phyloP scores from a whole-genome alignment of 257 asterid species.

The Paraleonurus japonicus region DNA sequence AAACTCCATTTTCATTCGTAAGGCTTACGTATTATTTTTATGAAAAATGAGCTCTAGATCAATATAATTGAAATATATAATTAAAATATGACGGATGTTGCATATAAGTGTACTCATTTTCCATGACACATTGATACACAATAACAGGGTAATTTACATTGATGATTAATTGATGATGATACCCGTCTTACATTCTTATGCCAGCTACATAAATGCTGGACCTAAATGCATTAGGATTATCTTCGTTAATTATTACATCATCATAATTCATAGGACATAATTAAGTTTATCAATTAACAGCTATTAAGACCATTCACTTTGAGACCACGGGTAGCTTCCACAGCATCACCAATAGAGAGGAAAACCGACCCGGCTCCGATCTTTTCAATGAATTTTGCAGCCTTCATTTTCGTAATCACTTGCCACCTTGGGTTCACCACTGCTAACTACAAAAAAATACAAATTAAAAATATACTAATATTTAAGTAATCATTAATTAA shows the following conservation, averaged over 20 bases:
- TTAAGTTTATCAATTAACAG: conserved; percentile 18
- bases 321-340: conserved; percentile 45
- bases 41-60: too few species aligned
- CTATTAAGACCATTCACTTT: conserved; percentile 35
- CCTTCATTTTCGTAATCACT: conserved; percentile 66
- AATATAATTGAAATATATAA: too few species aligned
- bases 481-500: not conserved
- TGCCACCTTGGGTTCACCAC: conserved; percentile 81
- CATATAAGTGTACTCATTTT: too few species aligned
- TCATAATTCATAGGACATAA: not conserved
- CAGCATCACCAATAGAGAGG: conserved; percentile 61
- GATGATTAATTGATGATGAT: conserved; percentile 12
- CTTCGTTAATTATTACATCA: conserved; percentile 10
- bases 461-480: not conserved
- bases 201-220: conserved; percentile 28
- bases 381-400: conserved; percentile 54
- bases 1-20: too few species aligned
- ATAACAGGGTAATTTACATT: not conserved
- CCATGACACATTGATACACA: not conserved
- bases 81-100: too few species aligned
- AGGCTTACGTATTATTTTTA: too few species aligned
- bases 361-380: conserved; percentile 54
- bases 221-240: conserved; percentile 15
- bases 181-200: conserved; percentile 24
- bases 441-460: conserved; percentile 43